Conservation (phyloP, 441 rosid genomes). For the Gossypium gossypioides region DNA sequence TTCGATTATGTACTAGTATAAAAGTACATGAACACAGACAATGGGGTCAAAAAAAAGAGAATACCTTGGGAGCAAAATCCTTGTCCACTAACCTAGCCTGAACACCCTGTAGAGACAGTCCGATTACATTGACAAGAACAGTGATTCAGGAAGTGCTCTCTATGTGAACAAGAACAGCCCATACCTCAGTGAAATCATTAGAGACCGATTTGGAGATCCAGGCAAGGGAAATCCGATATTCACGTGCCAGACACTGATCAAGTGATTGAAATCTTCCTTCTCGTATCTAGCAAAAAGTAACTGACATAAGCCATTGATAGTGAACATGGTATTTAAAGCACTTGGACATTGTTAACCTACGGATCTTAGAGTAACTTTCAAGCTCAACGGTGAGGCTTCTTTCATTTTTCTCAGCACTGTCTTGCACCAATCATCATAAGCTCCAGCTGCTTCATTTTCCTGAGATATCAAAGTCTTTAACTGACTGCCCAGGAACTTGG, state of each 20-base stretch:
- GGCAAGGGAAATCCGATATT: slow-evolving; percentile 54
- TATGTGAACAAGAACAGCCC: background rate
- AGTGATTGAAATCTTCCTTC: slow-evolving; percentile 87
- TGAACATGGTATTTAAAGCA: slow-evolving; percentile 10
- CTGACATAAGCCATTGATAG: background rate
- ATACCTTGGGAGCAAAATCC: slow-evolving; percentile 91
- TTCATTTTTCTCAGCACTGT: slow-evolving; percentile 42
- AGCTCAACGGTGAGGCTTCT: slow-evolving; percentile 84
- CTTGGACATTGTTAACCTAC: slow-evolving; percentile 29
- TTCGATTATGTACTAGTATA: background rate
- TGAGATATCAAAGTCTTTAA: slow-evolving; percentile 16
- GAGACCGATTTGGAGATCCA: slow-evolving; percentile 48
- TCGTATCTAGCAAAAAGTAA: slow-evolving; percentile 41
- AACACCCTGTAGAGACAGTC: slow-evolving; percentile 45
- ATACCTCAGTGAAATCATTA: slow-evolving; percentile 63
- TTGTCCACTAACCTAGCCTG: slow-evolving; percentile 66
- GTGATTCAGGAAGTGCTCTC: background rate
- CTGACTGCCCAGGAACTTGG: background rate
- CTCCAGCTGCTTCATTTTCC: slow-evolving; percentile 50
- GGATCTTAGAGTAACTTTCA: slow-evolving; percentile 67
- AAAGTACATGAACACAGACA: background rate
- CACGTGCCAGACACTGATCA: slow-evolving; percentile 76
- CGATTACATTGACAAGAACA: background rate
- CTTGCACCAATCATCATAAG: slow-evolving; percentile 52
- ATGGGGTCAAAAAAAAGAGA: background rate